A percentile compares a stretch with the other conserved stretches of the same genome.
Conservation (phyloP, 371 early-diverging fungal genomes). For the Blakeslea trispora region DNA sequence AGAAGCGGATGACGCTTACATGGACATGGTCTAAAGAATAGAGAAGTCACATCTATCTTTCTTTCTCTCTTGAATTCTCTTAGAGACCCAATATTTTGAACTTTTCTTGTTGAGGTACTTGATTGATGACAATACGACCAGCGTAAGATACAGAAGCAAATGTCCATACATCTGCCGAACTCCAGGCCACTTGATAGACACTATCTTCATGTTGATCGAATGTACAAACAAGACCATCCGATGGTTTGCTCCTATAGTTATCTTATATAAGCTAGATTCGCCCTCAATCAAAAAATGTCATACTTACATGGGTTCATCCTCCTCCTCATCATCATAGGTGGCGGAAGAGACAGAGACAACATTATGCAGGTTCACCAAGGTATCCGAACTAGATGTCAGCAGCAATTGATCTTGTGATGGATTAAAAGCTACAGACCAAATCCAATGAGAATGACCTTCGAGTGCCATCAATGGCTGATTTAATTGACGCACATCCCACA, state of each 20-base stretch:
- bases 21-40: too few species aligned
- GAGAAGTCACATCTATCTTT: too few species aligned
- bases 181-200: slow-evolving; percentile 90
- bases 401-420: slow-evolving; percentile 88
- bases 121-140: slow-evolving; percentile 86
- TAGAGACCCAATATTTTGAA: slow-evolving; percentile 79
- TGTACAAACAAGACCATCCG: slow-evolving; percentile 80
- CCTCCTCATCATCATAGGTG: slow-evolving; percentile 47
- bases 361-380: slow-evolving; percentile 82
- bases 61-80: too few species aligned
- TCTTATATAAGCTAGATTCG: too few species aligned
- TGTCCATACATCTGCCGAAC: slow-evolving; percentile 88
- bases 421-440: slow-evolving; percentile 85
- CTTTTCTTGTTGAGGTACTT: slow-evolving; percentile 86
- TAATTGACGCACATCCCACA: slow-evolving; percentile 82
- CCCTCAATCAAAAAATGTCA: too few species aligned
- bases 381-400: slow-evolving; percentile 82
- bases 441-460: slow-evolving; percentile 86
- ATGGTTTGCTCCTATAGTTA: slow-evolving; percentile 58
- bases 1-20: too few species aligned
- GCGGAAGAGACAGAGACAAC: slow-evolving; percentile 83
- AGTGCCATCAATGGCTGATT: slow-evolving; percentile 59
- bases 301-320: slow-evolving; percentile 25
- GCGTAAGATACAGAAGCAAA: slow-evolving; percentile 94
- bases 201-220: slow-evolving; percentile 94